Evolutionary conservation across 2,329 filamentous ascomycete genomes (phyloP), one percentile per base, ranked within the genome.

Genomic region (Stagonosporopsis cucurbitacearum): DNA sequence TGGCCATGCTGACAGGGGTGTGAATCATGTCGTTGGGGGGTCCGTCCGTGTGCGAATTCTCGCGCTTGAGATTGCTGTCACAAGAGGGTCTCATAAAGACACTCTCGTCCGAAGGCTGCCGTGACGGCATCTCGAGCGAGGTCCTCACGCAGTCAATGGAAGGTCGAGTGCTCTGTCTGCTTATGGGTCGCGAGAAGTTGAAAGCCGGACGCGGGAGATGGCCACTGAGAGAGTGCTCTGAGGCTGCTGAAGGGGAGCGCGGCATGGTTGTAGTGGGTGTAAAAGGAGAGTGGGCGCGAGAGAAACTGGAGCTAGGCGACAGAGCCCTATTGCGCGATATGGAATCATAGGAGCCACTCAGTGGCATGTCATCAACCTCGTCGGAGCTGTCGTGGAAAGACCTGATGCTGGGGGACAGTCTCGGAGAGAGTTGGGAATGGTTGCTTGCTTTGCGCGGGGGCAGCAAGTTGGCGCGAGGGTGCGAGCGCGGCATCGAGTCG

Each of bases 101-200:
- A 54, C 68, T 75, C 23, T 75, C 74, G 23, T 75, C 72, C 4
- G 74, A 76, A 19, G 62, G 59, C 52, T 76, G 72, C n/a, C 74
- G 65, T 25, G 67, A 69, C 2, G 72, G 71, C 15, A 60, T 65
- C 26, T 76, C 76, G n/a, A 70, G 61, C 19, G 71, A 70, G 6
- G 77, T 67, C 28, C 67, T 60, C 9, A 66, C 70, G 23, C 64
- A 70, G 28, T 79, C 77, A 15, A 74, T 50, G 6, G 74, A 74
- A 15, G 85, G 85, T 12, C 84, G 87, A 6, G 58, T 56, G 58
- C 86, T 86, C 57, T 87, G 84, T 70, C 88, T 84, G 74, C 94
- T 97, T 58, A 96, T 78, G 0, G 95, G 95, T 39, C 95, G 85
- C 0, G 95, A 98, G 74, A 98, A 98, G 76, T 99, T 98, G 77